phyloP scores from a whole-genome alignment of 768 basidiomycete genomes.

The Xerocomus spinulosus region DNA sequence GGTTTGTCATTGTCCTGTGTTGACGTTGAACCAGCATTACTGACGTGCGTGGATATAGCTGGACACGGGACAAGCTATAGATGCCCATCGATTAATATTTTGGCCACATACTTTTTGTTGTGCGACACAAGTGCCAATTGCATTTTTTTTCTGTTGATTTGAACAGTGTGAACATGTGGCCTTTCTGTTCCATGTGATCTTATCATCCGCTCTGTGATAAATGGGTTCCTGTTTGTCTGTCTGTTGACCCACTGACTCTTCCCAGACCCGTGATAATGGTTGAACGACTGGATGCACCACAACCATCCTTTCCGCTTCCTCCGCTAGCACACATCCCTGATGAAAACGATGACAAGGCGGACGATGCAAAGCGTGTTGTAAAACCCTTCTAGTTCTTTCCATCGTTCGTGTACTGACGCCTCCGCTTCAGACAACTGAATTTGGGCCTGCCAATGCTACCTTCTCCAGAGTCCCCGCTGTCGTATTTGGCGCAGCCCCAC shows the following conservation, averaged over 20 bases:
- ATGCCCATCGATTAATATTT: not conserved
- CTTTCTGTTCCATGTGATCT: conserved; percentile 3
- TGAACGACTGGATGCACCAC: conserved; percentile 37
- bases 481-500: conserved; percentile 68
- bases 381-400: not conserved
- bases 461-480: conserved; percentile 43
- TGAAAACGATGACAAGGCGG: conserved; percentile 36
- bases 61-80: conserved; percentile 72
- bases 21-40: not conserved
- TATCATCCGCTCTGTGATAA: not conserved
- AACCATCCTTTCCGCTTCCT: conserved; percentile 38
- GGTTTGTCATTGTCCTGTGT: conserved; percentile 28
- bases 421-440: conserved; percentile 21
- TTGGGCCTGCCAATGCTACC: conserved; percentile 28
- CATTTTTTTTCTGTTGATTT: conserved; percentile 1
- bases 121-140: conserved; percentile 22
- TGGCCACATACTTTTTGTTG: conserved; percentile 5
- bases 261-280: no score
- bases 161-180: conserved; percentile 1
- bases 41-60: conserved; percentile 41
- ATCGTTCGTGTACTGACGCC: conserved; percentile 6
- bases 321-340: conserved; percentile 40
- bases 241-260: no score
- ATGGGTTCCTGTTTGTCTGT: not conserved
- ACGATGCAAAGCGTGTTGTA: conserved; percentile 33